Percentiles rank a stretch among this genome's conserved stretches.
phyloP scores from a whole-genome alignment of 192 early-diverging fungal species.

The Diversispora epigaea region DNA sequence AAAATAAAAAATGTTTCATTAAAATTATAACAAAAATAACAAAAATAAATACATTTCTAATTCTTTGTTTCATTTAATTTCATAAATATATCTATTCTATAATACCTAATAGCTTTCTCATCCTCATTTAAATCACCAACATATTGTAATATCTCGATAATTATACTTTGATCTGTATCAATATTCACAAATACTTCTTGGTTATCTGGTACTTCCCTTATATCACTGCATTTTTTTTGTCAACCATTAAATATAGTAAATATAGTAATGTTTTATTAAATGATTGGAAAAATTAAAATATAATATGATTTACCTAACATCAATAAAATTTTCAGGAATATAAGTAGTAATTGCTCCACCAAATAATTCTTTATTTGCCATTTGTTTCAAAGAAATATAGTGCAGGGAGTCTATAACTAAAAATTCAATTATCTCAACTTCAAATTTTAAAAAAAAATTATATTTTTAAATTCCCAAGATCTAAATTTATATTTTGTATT shows the following conservation, averaged over 20 bases:
- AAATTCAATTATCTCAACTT: too few species aligned
- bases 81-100: neutral
- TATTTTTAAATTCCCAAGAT: too few species aligned
- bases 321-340: slow-evolving; percentile 57
- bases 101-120: slow-evolving; percentile 56
- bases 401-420: too few species aligned
- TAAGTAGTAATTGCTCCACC: slow-evolving; percentile 68
- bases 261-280: neutral
- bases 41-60: too few species aligned
- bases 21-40: too few species aligned
- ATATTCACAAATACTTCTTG: slow-evolving; percentile 87
- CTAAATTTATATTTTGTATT: too few species aligned
- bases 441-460: too few species aligned
- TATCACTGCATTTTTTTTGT: slow-evolving; percentile 49
- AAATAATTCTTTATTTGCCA: slow-evolving; percentile 43
- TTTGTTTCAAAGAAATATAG: too few species aligned
- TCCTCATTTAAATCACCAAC: slow-evolving; percentile 44
- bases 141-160: slow-evolving; percentile 83
- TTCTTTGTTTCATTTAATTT: slow-evolving; percentile 19
- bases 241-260: neutral
- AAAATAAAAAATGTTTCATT: neutral
- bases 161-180: slow-evolving; percentile 73
- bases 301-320: slow-evolving; percentile 50
- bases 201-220: slow-evolving; percentile 84
- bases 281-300: neutral